Evolutionary conservation across 176 grass and related monocot genomes (phyloP).

Genomic region (Areca catechu): DNA sequence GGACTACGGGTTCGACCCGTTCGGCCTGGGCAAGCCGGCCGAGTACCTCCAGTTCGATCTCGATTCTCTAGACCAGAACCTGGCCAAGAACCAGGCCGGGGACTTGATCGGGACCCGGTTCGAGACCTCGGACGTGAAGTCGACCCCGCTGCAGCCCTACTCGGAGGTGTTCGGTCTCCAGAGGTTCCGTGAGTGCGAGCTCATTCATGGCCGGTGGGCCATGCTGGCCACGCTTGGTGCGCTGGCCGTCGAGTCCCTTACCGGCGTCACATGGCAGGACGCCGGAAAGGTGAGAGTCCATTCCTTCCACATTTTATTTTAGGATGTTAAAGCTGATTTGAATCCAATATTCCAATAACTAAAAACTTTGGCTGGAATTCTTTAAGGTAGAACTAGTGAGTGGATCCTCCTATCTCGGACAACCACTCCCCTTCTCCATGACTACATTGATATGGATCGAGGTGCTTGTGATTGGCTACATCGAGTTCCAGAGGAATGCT

Average conservation of each 20-base stretch:
- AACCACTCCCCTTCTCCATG: constrained; percentile 89
- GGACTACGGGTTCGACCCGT: constrained; percentile 95
- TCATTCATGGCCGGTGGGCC: constrained; percentile 96
- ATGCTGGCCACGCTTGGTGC: constrained; percentile 98
- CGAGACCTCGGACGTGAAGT: constrained; percentile 57
- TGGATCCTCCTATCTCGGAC: constrained; percentile 94
- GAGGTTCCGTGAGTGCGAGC: constrained; percentile 96
- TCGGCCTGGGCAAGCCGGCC: constrained; percentile 76
- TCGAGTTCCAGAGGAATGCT: constrained; percentile 97
- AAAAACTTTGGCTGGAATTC: too few species aligned
- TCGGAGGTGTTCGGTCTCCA: constrained; percentile 91
- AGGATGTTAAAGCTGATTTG: too few species aligned
- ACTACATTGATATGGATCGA: constrained; percentile 91
- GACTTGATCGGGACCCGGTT: constrained; percentile 79
- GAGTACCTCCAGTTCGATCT: constrained; percentile 96
- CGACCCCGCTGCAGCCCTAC: constrained; percentile 91
- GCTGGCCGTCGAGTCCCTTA: constrained; percentile 84
- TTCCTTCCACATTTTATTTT: too few species aligned
- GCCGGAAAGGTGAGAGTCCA: constrained; percentile 64
- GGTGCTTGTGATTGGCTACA: constrained; percentile 93
- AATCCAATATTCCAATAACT: too few species aligned
- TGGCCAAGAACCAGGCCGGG: constrained; percentile 67
- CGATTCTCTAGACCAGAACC: constrained; percentile 97
- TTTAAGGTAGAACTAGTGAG: constrained; percentile 74
- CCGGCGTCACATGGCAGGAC: constrained; percentile 97